Conservation (phyloP, 1,284 basidiomycete genomes). For the Fomitopsis pinicola region DNA sequence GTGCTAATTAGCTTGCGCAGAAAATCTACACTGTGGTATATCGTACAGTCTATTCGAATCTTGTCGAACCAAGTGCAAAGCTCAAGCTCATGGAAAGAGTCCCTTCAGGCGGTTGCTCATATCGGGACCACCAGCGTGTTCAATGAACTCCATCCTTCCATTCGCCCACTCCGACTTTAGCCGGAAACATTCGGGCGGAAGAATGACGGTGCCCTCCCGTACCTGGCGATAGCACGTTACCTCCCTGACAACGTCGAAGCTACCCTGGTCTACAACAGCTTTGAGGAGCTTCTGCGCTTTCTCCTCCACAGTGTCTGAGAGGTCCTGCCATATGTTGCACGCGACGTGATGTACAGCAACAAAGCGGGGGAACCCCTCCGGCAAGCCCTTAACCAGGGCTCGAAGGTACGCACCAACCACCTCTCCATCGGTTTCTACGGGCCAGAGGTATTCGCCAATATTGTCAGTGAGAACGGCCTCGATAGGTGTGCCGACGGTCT, state of each 20-base stretch:
- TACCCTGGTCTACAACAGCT: constrained; percentile 48
- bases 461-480: constrained; percentile 44
- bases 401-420: constrained; percentile 62
- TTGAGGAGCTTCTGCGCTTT: constrained; percentile 46
- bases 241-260: constrained; percentile 43
- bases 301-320: constrained; percentile 34
- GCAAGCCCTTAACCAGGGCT: constrained; percentile 39
- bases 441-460: constrained; percentile 64
- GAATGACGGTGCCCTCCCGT: constrained; percentile 21
- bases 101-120: constrained; percentile 18
- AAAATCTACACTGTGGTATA: no score
- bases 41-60: no score
- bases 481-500: constrained; percentile 48
- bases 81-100: constrained; percentile 12
- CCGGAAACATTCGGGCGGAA: constrained; percentile 39
- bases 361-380: constrained; percentile 61
- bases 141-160: constrained; percentile 23
- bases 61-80: no score
- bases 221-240: constrained; percentile 50
- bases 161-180: constrained; percentile 21
- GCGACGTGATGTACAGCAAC: constrained; percentile 83
- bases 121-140: constrained; percentile 13
- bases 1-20: no score
- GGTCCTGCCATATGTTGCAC: constrained; percentile 69
- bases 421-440: constrained; percentile 63